These are phyloP conservation scores for Vanderwaltozyma tropicalis DNA, from an alignment of 805 yeast species.

Conservation along the genomic window DNA sequence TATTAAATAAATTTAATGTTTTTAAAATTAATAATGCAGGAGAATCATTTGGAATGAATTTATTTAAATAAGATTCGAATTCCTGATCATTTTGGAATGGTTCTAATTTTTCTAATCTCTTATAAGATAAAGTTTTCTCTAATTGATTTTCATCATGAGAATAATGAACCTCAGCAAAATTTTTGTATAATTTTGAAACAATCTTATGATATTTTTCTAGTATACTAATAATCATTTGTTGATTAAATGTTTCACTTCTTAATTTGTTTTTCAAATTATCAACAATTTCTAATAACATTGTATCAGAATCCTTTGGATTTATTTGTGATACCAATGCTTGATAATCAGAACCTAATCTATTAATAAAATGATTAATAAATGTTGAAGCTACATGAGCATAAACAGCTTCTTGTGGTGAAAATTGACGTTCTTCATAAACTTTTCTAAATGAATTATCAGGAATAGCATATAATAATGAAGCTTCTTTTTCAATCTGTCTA, in stretches of 20 bases:
- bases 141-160: conserved; percentile 38
- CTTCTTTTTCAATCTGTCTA: conserved; percentile 86
- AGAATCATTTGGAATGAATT: conserved; percentile 67
- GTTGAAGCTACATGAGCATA: conserved; percentile 91
- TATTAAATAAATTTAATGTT: conserved; percentile 76
- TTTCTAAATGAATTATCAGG: conserved; percentile 77
- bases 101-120: conserved; percentile 67
- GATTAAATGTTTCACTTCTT: conserved; percentile 88
- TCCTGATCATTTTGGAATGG: conserved; percentile 69
- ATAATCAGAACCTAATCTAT: conserved; percentile 88
- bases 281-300: conserved; percentile 61
- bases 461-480: conserved; percentile 80
- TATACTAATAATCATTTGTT: conserved; percentile 67
- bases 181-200: conserved; percentile 74
- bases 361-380: conserved; percentile 88
- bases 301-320: conserved; percentile 48
- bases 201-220: conserved; percentile 60
- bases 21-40: conserved; percentile 67
- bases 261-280: conserved; percentile 76
- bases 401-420: conserved; percentile 88
- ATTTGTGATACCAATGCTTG: conserved; percentile 55
- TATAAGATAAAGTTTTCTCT: conserved; percentile 76
- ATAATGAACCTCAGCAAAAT: conserved; percentile 86
- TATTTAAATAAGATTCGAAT: conserved; percentile 54
- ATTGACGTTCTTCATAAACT: conserved; percentile 59